Evolutionary conservation across 805 yeast genomes (phyloP), one percentile per base, ranked within the genome.

Genomic region (Teunomyces pallodes): DNA sequence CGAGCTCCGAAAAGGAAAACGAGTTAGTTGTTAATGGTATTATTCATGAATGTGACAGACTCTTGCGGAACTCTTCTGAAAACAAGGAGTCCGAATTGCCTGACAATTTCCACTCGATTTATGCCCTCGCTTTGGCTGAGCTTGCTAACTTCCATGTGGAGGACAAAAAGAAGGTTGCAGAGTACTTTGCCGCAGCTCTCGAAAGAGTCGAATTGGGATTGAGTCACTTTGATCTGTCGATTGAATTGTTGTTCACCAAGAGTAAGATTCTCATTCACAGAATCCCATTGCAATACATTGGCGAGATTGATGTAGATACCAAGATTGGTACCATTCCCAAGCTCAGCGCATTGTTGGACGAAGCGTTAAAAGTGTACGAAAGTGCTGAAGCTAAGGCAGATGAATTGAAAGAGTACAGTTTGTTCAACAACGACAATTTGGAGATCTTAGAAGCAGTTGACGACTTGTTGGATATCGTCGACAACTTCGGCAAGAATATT

Each of bases 1-100:
- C 68, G 36, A 62, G 70, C 4, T 74, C 86, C 2, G 81, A 78
- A 3, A 79, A 79, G 48, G 86, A 84, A 17, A 80, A 79, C 53
- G 87, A 84, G 59, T 67, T 83, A 51, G 76, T 87, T 31, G 62
- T 87, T 49, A 87, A 90, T 58, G 97, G 97, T 20, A 77, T 91
- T 4, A 79, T 92, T n/a, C 96, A 91, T 58, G 97, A 92, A 62
- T 87, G 96, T 69, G 97, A 92, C 59, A 70, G 95, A 43, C 63
- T 90, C 30, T 72, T 90, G 54, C 74, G 91, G 61, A 74, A 76
- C 47, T 54, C 56, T 4, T 40, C 39, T 46, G 32, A 35, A 17
- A 52, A 50, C n/a, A 49, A 47, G 9, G 53, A 42, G 12, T 24
- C 43, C 12, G 47, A 49, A 12, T 61, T 50, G 26, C 74, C 77